Evolutionary conservation across 768 basidiomycete species (phyloP), one percentile per base, ranked within the genome.

Genomic region (Lyophyllum shimeji): DNA sequence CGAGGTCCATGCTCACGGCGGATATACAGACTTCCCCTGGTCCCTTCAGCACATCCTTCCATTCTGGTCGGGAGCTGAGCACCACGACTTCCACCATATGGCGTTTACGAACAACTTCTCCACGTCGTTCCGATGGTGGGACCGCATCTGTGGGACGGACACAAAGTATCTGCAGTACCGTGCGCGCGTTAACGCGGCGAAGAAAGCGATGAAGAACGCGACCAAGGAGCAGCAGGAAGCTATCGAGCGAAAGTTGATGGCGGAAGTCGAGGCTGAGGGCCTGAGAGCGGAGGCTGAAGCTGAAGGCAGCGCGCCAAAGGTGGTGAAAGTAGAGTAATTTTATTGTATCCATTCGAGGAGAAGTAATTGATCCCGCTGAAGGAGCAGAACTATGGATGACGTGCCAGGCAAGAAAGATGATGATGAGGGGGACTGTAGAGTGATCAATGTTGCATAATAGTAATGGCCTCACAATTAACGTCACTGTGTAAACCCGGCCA

Each of bases 71-170:
- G 95, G 96, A 34, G 95, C 95, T 0, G 96, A 98, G 65, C 93
- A 95, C 75, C 95, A 96, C 69, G 95, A 98, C 68, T 98, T 94
- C 84, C 96, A 98, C 73, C 96, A 99, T 75, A 91, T 94, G 90
- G 87, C 90, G 2, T 96, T 94, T 78, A 85, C 84, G 47, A 94
- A 95, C 79, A 95, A 95, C 79, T 96, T 82, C 70, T 90, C 92
- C 6, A 95, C 94, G 8, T 91, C 89, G n/a, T 97, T 97, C 85
- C 84, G 94, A 40, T 96, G 92, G 89, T 93, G 90, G 71, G 96
- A 98, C 71, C 80, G 82, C 56, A 72, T 93, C 62, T 87, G 91
- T 65, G 95, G 95, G 47, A 98, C 96, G 0, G 96, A 99, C 65
- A 72, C 78, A 71, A 93, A 92, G 77, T 98, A 97, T 76, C 84